Evolutionary conservation across 1,139 yeast species (phyloP), one percentile per base, ranked within the genome.

Genomic region (Protomyces gravidus): DNA sequence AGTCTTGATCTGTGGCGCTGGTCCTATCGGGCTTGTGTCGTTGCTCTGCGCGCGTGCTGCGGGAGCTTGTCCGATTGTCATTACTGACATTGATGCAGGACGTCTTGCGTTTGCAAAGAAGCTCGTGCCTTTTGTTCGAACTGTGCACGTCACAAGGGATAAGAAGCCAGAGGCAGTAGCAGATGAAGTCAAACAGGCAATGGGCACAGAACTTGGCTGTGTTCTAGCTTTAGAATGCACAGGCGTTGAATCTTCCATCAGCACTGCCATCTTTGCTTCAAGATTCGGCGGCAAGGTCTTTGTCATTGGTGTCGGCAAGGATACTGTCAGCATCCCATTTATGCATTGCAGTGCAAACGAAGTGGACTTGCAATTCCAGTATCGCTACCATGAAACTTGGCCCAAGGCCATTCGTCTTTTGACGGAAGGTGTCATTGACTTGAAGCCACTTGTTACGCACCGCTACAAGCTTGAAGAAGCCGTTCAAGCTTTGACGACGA

Each of bases 1-100:
- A 11, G 87, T 85, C 26, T 83, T 84, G 45, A 86, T 89, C 3
- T 85, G 86, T 67, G 97, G 97, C 56, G 96, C 96, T 30, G 97
- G 97, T 11, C 96, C 97, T 7, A 92, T 89, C 63, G 97, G 97
- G 39, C 74, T 89, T 55, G 76, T 89, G 63, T 78, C 85, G 56
- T 95, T 95, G 36, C 81, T 86, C 45, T 85, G 84, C 33, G 95
- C 94, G 21, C 79, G 79, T 61, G 86, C 90, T 13, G 86, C 85
- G 66, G 97, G 97, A 39, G 95, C 96, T 5, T 75, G 84, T 39
- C 78, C 80, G 32, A 80, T 86, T 52, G 77, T 83, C 65, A 78
- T 85, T 62, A 81, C 85, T 48, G 95, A 86, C 70, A 74, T 85
- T 52, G 75, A 80, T 64, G 85, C 82, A 63, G 72, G 73, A 64